Conservation (phyloP, 352 stramenopile genomes). For the Phytophthora hibernalis region DNA sequence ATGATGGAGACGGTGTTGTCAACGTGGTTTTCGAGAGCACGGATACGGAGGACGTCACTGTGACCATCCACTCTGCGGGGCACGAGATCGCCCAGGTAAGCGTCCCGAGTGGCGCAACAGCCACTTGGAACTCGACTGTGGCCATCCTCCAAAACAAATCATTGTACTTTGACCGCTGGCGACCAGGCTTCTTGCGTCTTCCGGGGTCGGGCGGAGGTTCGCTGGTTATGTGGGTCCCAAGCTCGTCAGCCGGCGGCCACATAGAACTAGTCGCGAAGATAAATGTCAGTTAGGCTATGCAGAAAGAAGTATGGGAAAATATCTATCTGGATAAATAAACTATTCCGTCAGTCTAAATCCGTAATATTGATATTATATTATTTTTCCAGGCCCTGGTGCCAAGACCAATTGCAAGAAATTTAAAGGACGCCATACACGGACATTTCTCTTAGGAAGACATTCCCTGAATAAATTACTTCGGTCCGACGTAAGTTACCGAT, state of each 20-base stretch:
- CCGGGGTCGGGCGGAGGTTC: slow-evolving; percentile 24
- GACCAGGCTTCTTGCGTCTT: slow-evolving; percentile 23
- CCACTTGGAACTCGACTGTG: slow-evolving; percentile 29
- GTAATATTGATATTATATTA: too few species aligned
- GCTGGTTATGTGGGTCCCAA: slow-evolving; percentile 28
- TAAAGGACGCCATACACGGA: too few species aligned
- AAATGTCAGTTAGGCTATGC: slow-evolving; percentile 41
- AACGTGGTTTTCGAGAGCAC: slow-evolving; percentile 31
- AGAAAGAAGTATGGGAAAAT: too few species aligned
- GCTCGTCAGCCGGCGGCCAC: slow-evolving; percentile 27
- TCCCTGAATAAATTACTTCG: too few species aligned
- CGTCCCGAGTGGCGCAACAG: slow-evolving; percentile 11
- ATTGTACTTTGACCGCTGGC: slow-evolving; percentile 34
- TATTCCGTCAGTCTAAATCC: too few species aligned
- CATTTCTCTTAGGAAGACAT: too few species aligned
- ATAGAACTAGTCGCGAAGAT: slow-evolving; percentile 33
- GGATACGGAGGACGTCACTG: slow-evolving; percentile 30
- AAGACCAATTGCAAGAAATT: too few species aligned
- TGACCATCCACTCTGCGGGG: slow-evolving; percentile 34
- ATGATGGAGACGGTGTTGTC: slow-evolving; percentile 28
- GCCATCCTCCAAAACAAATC: slow-evolving; percentile 24
- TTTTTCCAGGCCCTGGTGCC: too few species aligned
- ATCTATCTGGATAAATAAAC: too few species aligned
- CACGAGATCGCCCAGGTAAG: slow-evolving; percentile 17
- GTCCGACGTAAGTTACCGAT: too few species aligned